Conservation (phyloP, 2,329 filamentous ascomycete species). For the Talaromyces sp. region DNA sequence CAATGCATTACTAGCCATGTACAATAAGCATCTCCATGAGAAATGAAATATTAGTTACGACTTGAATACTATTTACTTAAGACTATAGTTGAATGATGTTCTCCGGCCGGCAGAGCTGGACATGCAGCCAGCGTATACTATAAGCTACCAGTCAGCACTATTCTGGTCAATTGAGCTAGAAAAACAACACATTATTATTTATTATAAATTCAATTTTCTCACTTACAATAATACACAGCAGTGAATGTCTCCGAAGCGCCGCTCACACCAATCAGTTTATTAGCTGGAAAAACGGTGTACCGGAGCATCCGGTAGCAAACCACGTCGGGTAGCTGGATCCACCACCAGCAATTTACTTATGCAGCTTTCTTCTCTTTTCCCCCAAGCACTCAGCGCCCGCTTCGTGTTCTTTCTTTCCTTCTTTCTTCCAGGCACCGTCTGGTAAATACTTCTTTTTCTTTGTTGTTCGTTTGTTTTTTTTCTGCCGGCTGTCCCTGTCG, state of each 20-base stretch:
- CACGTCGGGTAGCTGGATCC: neutral
- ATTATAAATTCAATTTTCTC: neutral
- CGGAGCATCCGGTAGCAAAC: neutral
- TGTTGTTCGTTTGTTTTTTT: neutral
- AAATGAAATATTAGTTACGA: neutral
- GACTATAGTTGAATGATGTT: no score
- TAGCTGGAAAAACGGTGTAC: neutral
- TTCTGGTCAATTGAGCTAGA: neutral
- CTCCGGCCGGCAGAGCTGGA: neutral
- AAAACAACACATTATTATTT: neutral
- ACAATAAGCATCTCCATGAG: neutral
- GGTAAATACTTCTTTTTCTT: neutral
- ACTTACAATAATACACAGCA: neutral
- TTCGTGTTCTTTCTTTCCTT: neutral
- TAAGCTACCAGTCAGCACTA: neutral
- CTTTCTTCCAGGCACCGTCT: neutral
- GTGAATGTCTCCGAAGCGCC: neutral
- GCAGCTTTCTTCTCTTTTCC: neutral
- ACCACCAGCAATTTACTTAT: neutral
- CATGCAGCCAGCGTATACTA: neutral
- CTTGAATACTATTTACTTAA: neutral
- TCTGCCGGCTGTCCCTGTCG: neutral
- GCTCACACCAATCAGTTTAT: neutral
- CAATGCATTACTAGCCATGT: neutral
- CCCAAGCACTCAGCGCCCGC: neutral